Base-by-base conservation (phyloP, 108 stramenopile genomes). In the Conticribra guillardii region DNA sequence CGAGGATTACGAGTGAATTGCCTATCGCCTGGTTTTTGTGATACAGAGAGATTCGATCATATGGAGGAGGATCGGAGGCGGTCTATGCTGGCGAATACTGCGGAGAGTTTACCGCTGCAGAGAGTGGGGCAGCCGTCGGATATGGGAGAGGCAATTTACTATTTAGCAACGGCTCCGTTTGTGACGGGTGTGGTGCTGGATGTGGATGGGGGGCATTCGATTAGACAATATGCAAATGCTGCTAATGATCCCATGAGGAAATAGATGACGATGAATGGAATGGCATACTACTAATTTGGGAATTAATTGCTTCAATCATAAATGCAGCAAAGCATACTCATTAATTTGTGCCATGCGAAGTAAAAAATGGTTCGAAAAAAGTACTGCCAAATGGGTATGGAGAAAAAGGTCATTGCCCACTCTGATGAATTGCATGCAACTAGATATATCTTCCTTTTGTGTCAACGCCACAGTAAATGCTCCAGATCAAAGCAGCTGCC, bases 41-140 rank as follows among this genome's bases (percentile, higher is more conserved):
- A 89, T 37, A 89, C 88, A 8, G 88, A 89, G 60, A 62, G 88
- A 2, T 89, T 89, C 60, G 84, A 89, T 71, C 84, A 83, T 41
- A 82, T 89, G 84, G 79, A 76, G 46, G 30, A 75, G 4, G 69
- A 60, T 17, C 26, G 60, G 57, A 79, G 79, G 33, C 69, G 41
- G 14, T 31, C 67, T 5, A 89, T 89, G 88, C 63, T 89, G 19
- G 57, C 37, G n/a, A 86, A 87, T 45, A 85, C 84, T 26, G 85
- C 84, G 15, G 59, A 51, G 0, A 82, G 81, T 19, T 61, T 89
- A 26, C 86, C 89, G 1, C 56, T 89, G 34, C 58, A 84, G 60
- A 54, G 80, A 59, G 69, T 73, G 7, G 86, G 85, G 0, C 37
- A 77, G 26, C 88, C 83, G 9, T 19, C 31, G 29, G 89, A 89